Evolutionary conservation across 768 basidiomycete species (phyloP), one percentile per base, ranked within the genome.

Genomic region (Rubroboletus satanas): DNA sequence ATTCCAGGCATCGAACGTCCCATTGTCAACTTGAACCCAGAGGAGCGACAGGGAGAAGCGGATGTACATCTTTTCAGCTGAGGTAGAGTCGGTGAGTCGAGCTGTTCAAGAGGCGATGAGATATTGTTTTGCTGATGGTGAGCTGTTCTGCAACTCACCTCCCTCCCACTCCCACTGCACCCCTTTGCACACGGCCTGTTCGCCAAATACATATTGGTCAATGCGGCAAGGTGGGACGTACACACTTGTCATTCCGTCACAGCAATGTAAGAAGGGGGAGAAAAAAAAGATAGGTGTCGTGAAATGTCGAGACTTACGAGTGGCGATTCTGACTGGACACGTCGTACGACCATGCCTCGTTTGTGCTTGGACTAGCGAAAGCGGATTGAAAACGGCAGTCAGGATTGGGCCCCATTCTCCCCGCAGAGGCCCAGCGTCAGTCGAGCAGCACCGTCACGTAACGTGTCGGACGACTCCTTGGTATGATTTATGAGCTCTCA

Each of bases 11-110:
- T n/a, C n/a, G n/a, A n/a, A n/a, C n/a, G n/a, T n/a, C n/a, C n/a
- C n/a, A n/a, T n/a, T n/a, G n/a, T n/a, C n/a, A n/a, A n/a, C n/a
- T n/a, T n/a, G n/a, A n/a, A n/a, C n/a, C n/a, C n/a, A 63, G 52
- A 3, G 58, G 58, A 44, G 45, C 59, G 36, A 63, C 9, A 23
- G 53, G 31, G 28, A 17, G 64, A 58, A 26, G 45, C 46, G 62
- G 31, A 35, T 14, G 33, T 28, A 58, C 62, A 62, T 63, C 2
- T 49, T 21, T 44, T 5, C 33, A 43, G 18, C n/a, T n/a, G n/a
- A 4, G 14, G 17, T 18, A 11, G 35, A 36, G 36, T 10, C 8
- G 29, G 18, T 41, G 17, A n/a, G 21, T 21, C 28, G 37, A 17
- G 9, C 21, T 37, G 28, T 21, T 45, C 23, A 28, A 47, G 44